Percentiles rank a stretch among this genome's conserved stretches.
These are phyloP conservation scores for Chalciporus sp. DNA, from an alignment of 1,284 basidiomycete species.

Conservation along the genomic window DNA sequence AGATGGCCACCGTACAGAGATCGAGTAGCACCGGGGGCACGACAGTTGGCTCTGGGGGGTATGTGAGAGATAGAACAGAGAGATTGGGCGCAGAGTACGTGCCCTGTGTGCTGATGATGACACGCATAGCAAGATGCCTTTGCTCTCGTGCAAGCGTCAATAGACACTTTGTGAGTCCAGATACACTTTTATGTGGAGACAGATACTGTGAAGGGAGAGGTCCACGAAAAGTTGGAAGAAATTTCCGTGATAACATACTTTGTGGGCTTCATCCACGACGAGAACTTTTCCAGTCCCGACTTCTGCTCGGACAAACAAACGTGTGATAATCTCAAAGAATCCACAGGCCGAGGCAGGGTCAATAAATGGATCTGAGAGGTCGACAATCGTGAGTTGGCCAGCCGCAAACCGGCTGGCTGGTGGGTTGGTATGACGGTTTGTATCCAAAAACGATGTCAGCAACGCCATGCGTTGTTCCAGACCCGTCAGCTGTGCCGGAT, in stretches of 20 bases:
- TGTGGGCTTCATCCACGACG: conserved; percentile 75
- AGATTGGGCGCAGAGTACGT: conserved; percentile 5
- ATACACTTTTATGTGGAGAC: conserved; percentile 44
- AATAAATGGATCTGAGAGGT: conserved; percentile 73
- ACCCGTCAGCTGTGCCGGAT: conserved; percentile 50
- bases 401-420: conserved; percentile 43
- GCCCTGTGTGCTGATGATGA: conserved; percentile 77
- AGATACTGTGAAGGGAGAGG: conserved; percentile 53
- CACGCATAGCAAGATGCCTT: conserved; percentile 69
- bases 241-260: conserved; percentile 43
- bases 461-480: conserved; percentile 63
- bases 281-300: conserved; percentile 69
- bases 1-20: conserved; percentile 61
- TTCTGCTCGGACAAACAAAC: conserved; percentile 65
- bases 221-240: background rate
- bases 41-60: conserved; percentile 64
- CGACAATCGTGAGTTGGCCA: conserved; percentile 64
- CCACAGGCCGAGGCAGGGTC: conserved; percentile 67
- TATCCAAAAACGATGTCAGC: conserved; percentile 52
- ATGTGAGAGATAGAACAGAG: conserved; percentile 1
- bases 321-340: conserved; percentile 67
- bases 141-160: conserved; percentile 67
- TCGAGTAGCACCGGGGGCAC: conserved; percentile 70
- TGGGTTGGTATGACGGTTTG: conserved; percentile 15
- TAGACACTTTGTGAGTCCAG: conserved; percentile 59